These are phyloP conservation scores for Podospora australis DNA, from an alignment of 495 filamentous ascomycete species.

Conservation along the genomic window DNA sequence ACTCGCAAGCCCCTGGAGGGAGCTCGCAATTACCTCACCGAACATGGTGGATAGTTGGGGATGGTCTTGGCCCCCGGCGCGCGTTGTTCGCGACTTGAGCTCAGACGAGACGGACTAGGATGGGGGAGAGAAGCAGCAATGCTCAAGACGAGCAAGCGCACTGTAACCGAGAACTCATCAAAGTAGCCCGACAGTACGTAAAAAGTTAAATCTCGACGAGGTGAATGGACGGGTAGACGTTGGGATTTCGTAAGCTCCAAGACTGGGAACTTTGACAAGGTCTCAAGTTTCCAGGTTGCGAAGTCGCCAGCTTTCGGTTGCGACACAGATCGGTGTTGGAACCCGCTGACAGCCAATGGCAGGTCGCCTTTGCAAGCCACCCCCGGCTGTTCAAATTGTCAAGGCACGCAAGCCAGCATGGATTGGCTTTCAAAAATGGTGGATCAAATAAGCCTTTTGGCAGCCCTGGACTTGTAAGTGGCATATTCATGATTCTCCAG, in stretches of 20 bases:
- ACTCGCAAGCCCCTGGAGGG: slow-evolving; percentile 38
- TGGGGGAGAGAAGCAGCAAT: neutral
- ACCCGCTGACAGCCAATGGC: neutral
- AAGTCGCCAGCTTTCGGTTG: slow-evolving; percentile 19
- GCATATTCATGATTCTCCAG: no score
- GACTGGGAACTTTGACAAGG: no score
- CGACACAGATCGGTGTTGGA: neutral
- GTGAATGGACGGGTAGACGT: neutral
- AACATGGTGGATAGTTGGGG: slow-evolving; percentile 17
- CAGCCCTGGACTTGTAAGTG: no score
- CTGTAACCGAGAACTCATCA: slow-evolving; percentile 9
- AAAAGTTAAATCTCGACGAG: slow-evolving; percentile 1
- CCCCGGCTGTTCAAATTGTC: neutral
- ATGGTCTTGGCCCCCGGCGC: slow-evolving; percentile 9
- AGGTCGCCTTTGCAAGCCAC: slow-evolving; percentile 8
- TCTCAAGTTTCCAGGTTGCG: slow-evolving; percentile 3
- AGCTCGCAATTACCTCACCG: slow-evolving; percentile 30
- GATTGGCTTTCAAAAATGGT: neutral
- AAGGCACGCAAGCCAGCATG: neutral
- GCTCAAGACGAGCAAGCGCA: slow-evolving; percentile 5
- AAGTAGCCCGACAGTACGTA: slow-evolving; percentile 9
- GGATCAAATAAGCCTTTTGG: slow-evolving; percentile 1
- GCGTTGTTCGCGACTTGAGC: neutral
- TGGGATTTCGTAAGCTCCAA: slow-evolving; percentile 5
- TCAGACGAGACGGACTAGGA: neutral